Conservation (phyloP, 257 asterid species). For the Solanum chiquidenum region DNA sequence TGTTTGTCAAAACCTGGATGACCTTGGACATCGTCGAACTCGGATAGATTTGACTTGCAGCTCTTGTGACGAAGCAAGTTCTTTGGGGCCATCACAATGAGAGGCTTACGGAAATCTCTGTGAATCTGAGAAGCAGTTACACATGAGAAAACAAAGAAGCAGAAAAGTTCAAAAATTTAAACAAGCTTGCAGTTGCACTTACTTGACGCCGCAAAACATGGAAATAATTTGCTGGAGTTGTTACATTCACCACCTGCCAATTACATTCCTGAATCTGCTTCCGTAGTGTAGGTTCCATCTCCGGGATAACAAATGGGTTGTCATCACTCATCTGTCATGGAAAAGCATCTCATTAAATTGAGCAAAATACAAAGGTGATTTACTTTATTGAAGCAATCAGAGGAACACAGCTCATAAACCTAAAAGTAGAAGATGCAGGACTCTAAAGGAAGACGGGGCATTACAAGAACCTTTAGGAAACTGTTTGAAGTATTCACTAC, state of each 20-base stretch:
- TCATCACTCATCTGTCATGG: conserved; percentile 90
- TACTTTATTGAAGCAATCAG: background rate
- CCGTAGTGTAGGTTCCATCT: conserved; percentile 89
- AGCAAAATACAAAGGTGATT: background rate
- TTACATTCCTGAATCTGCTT: conserved; percentile 96
- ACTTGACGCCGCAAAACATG: conserved; percentile 97
- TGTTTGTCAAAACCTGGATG: conserved; percentile 24
- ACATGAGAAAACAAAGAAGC: background rate
- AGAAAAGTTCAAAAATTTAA: background rate
- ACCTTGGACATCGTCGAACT: conserved; percentile 21
- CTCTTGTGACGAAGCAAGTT: conserved; percentile 23
- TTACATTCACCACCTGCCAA: conserved; percentile 98
- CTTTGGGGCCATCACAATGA: conserved; percentile 29
- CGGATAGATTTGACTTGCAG: conserved; percentile 15
- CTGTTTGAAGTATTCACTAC: background rate
- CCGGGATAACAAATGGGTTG: conserved; percentile 80
- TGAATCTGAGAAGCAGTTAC: background rate
- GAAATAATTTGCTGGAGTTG: conserved; percentile 99
- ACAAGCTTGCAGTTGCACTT: conserved; percentile 17
- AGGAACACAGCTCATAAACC: background rate
- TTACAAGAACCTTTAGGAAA: background rate
- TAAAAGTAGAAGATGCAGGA: background rate
- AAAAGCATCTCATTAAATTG: background rate
- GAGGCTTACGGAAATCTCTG: conserved; percentile 22
- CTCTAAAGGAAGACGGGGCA: background rate